Conservation (phyloP, 2,329 filamentous ascomycete genomes). For the Cryphonectria parasitica region DNA sequence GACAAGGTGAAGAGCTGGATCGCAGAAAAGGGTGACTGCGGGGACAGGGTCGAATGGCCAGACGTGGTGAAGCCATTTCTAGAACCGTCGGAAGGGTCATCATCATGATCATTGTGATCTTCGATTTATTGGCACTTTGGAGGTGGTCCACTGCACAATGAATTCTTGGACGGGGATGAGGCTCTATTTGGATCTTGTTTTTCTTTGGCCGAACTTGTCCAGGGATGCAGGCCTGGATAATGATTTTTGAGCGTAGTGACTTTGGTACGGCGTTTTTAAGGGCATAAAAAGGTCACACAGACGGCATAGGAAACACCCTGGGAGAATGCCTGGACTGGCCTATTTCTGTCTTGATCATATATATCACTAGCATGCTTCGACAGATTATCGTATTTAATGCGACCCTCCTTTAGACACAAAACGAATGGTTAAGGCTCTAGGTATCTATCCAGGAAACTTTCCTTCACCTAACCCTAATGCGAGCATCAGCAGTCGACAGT, state of each 20-base stretch:
- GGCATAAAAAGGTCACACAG: neutral
- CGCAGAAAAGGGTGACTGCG: conserved; percentile 42
- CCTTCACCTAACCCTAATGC: no score
- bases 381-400: neutral
- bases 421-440: no score
- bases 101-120: neutral
- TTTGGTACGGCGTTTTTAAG: neutral
- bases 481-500: no score
- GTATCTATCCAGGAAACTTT: no score
- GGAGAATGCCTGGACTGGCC: neutral
- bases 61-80: neutral
- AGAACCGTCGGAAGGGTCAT: neutral
- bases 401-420: neutral
- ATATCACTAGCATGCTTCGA: neutral
- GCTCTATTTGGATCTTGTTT: neutral
- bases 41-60: conserved; percentile 39
- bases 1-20: conserved; percentile 47
- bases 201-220: neutral
- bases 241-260: neutral
- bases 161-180: neutral
- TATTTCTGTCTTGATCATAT: neutral
- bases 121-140: neutral
- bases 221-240: neutral
- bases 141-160: neutral
- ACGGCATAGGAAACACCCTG: neutral